Percentiles rank a stretch among this genome's conserved stretches.
Conservation (phyloP, 495 filamentous ascomycete species). For the Tuber aestivum region DNA sequence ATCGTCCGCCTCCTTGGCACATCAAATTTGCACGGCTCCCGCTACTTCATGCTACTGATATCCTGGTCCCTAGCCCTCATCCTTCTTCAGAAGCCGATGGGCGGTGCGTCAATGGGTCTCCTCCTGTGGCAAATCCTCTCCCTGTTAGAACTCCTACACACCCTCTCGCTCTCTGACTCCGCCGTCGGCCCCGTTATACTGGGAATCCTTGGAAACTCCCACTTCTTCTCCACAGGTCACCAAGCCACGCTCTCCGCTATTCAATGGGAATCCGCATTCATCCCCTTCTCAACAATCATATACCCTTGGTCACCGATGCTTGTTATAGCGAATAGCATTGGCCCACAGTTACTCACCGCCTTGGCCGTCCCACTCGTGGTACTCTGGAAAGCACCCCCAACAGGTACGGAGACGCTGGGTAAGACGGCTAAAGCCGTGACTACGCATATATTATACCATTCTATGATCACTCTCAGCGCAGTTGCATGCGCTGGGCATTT, state of each 20-base stretch:
- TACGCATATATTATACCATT: constrained; percentile 72
- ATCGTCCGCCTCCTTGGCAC: constrained; percentile 78
- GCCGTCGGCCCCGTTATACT: constrained; percentile 78
- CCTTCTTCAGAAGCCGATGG: constrained; percentile 91
- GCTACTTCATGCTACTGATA: constrained; percentile 76
- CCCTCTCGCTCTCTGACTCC: constrained; percentile 60
- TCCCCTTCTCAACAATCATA: constrained; percentile 70
- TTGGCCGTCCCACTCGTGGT: constrained; percentile 71
- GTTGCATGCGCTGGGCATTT: constrained; percentile 75
- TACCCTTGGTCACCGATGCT: constrained; percentile 86
- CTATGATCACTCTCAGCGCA: constrained; percentile 75
- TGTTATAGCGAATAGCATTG: constrained; percentile 79
- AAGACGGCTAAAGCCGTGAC: constrained; percentile 62
- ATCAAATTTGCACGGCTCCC: constrained; percentile 83
- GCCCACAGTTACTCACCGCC: constrained; percentile 75
- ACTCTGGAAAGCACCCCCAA: constrained; percentile 73
- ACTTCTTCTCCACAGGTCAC: constrained; percentile 98
- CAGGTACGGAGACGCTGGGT: constrained; percentile 51
- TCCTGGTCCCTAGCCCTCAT: constrained; percentile 69
- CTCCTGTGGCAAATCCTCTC: constrained; percentile 79
- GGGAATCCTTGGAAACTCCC: constrained; percentile 76
- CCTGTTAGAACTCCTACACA: constrained; percentile 80
- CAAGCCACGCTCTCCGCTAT: constrained; percentile 82
- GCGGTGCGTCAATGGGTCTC: constrained; percentile 71
- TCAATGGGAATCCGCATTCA: constrained; percentile 96